Evolutionary conservation across 345 rosid genomes (phyloP), one percentile per base, ranked within the genome.

Genomic region (Streptanthus diversifolius): DNA sequence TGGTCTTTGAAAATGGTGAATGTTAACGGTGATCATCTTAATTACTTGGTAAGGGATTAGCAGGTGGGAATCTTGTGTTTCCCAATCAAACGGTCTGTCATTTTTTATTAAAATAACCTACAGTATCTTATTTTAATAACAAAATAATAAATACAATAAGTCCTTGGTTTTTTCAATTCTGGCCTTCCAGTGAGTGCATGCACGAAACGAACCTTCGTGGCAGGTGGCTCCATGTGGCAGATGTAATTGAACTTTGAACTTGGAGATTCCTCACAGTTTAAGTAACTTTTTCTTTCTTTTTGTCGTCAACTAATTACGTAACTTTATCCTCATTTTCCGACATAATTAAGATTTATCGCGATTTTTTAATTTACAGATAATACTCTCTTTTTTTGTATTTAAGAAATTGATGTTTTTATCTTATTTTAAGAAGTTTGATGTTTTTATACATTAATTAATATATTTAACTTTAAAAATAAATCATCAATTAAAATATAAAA

Each of bases 161-260:
- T 22, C 17, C 30, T 22, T 22, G 1, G 15, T 4, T 48, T n/a
- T n/a, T 58, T 73, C 58, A 73, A 55, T 18, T 55, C 25, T 56
- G 66, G 65, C 40, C 18, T 35, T 55, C 59, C 30, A 55, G 17
- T 40, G 66, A 61, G 49, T 73, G 77, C 77, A 73, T 73, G 77
- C 45, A 72, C 36, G 68, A 68, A 49, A 52, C 21, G 25, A 49
- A 63, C 52, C 40, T 73, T 73, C 71, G 51, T 73, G 71, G 66
- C 77, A 73, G 71, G 33, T 8, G 43, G 57, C 52, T 25, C 66
- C 77, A 73, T 59, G 49, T 73, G 77, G 58, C 66, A 45, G 32
- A 25, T 44, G 48, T 65, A 33, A 33, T 35, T 21, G 21, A 57
- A 41, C 5, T 63, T 57, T 53, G 47, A 53, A 55, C 22, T 30